Conservation (phyloP, 1,284 basidiomycete genomes). For the Inonotus obliquus region DNA sequence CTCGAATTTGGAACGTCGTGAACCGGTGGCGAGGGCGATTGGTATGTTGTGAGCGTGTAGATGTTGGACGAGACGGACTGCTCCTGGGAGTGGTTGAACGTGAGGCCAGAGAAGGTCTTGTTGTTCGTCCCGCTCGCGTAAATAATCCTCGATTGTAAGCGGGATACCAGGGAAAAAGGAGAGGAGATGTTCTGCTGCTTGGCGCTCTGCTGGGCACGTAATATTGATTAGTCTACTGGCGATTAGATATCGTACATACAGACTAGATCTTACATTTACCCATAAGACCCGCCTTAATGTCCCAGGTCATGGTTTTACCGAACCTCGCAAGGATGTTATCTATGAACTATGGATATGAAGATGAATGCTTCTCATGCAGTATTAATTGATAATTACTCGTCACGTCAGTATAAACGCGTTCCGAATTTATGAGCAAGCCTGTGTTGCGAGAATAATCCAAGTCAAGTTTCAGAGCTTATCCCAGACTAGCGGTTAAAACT, state of each 20-base stretch:
- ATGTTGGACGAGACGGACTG: slow-evolving; percentile 58
- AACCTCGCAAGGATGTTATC: slow-evolving; percentile 69
- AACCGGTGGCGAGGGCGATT: slow-evolving; percentile 74
- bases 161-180: slow-evolving; percentile 70
- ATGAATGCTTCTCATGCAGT: neutral
- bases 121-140: slow-evolving; percentile 45
- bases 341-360: slow-evolving; percentile 23
- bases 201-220: slow-evolving; percentile 49
- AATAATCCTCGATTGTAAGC: slow-evolving; percentile 55
- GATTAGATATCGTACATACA: neutral
- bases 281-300: slow-evolving; percentile 80
- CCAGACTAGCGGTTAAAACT: slow-evolving; percentile 14
- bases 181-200: slow-evolving; percentile 59
- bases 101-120: slow-evolving; percentile 66
- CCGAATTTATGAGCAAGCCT: slow-evolving; percentile 65
- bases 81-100: slow-evolving; percentile 64
- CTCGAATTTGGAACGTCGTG: slow-evolving; percentile 55
- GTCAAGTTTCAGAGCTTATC: neutral
- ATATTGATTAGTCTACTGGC: neutral
- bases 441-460: neutral
- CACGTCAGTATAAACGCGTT: slow-evolving; percentile 68
- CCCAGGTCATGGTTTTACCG: slow-evolving; percentile 76
- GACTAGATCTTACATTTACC: slow-evolving; percentile 58
- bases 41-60: slow-evolving; percentile 60
- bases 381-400: slow-evolving; percentile 48